These are phyloP conservation scores for Sarcodon aspratus DNA, from an alignment of 768 basidiomycete genomes.

Conservation along the genomic window DNA sequence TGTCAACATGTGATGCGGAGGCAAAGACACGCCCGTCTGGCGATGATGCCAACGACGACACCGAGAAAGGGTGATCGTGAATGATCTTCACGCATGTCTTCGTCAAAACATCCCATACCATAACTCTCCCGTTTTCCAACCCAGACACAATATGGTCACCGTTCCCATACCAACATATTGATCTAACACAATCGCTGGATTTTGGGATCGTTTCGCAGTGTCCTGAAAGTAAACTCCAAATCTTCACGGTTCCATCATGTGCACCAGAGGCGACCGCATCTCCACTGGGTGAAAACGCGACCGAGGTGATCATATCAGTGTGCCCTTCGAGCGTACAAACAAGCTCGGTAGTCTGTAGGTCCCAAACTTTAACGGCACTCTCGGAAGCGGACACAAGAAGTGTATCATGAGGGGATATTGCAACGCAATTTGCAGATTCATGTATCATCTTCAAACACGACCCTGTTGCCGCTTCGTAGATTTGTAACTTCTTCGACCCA, in stretches of 20 bases:
- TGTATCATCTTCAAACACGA: conserved; percentile 4
- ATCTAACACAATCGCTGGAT: too few species aligned
- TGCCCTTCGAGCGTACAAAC: conserved; percentile 5
- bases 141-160: too few species aligned
- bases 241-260: not conserved
- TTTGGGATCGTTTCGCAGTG: too few species aligned
- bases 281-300: not conserved
- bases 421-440: conserved; percentile 1
- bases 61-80: too few species aligned
- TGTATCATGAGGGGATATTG: conserved; percentile 10
- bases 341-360: conserved; percentile 2
- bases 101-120: too few species aligned
- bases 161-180: too few species aligned
- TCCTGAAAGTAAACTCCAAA: not conserved
- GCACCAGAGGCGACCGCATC: not conserved
- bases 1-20: too few species aligned
- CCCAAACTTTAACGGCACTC: conserved; percentile 9
- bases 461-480: conserved; percentile 7
- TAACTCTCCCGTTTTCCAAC: too few species aligned
- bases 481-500: not conserved
- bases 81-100: too few species aligned
- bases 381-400: conserved; percentile 8
- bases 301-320: conserved; percentile 1
- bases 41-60: too few species aligned
- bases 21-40: too few species aligned